Base-by-base conservation (phyloP, 805 yeast species). In the Candida gorgasii region DNA sequence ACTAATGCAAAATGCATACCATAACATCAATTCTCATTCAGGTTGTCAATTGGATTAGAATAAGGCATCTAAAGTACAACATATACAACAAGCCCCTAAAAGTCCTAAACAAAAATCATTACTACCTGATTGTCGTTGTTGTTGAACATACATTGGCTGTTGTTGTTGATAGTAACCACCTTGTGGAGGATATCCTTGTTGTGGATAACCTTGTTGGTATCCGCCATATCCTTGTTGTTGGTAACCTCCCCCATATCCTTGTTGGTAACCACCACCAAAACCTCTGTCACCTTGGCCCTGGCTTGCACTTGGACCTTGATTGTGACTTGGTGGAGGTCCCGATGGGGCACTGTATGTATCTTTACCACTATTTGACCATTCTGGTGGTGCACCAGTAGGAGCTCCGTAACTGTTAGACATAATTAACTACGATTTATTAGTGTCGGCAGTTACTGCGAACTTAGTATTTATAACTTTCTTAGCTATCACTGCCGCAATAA, bases 61-160 rank as follows among this genome's bases (percentile, higher is more conserved):
- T 19, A 61, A 39, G 47, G 55, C 55, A 48, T 61, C 66, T 37
- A 60, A 56, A 11, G 66, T 60, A 54, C 74, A 70, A 50, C 76
- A 70, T 36, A 70, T 45, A 63, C 66, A 61, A 51, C 75, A 69
- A 12, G 61, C 72, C 58, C 64, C 65, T 50, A 70, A 63, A 49
- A 72, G 67, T 58, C 65, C 65, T 49, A 70, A 63, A 49, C 73
- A 67, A 11, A 57, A 52, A 8, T 44, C 48, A 28, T n/a, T 13
- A 27, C 60, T 60, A 26, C 50, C 45, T 19, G 55, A 43, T 3
- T 51, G 43, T 15, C 46, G 46, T 43, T 66, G 67, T 45, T 69
- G 75, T 52, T 69, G 75, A 5, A 69, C 74, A 43, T 69, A 69
- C 65, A 69, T 66, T 24, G 72, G 74, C 43, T 68, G 73, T 46